Percentiles rank a stretch among this genome's conserved stretches.
Conservation (phyloP, 192 early-diverging fungal species). For the Coemansia javaensis region DNA sequence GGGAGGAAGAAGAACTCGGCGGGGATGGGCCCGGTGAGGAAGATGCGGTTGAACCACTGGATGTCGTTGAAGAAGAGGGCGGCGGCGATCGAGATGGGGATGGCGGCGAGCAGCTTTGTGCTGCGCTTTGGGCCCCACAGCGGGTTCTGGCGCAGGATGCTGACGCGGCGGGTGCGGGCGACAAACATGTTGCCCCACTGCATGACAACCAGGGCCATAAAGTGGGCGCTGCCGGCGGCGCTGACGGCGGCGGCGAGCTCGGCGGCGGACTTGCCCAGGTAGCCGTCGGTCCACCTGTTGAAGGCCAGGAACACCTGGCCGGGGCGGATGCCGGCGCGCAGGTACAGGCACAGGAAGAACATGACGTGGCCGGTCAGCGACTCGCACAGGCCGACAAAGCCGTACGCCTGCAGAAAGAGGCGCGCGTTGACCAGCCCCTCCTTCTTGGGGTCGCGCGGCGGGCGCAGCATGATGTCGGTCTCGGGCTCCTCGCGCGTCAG, state of each 20-base stretch:
- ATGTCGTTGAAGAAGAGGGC: slow-evolving; percentile 32
- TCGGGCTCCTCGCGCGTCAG: slow-evolving; percentile 77
- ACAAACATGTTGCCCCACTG: slow-evolving; percentile 53
- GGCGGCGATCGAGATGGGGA: slow-evolving; percentile 29
- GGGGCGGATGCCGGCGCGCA: slow-evolving; percentile 55
- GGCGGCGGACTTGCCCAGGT: slow-evolving; percentile 49
- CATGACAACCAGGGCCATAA: slow-evolving; percentile 41
- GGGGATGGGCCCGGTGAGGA: slow-evolving; percentile 54
- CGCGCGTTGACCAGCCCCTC: slow-evolving; percentile 63
- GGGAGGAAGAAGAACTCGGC: slow-evolving; percentile 60
- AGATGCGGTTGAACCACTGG: slow-evolving; percentile 38
- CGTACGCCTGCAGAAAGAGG: slow-evolving; percentile 70
- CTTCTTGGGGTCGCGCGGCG: slow-evolving; percentile 65
- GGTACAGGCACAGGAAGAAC: slow-evolving; percentile 65
- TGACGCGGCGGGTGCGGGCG: slow-evolving; percentile 35
- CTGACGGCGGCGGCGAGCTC: slow-evolving; percentile 38
- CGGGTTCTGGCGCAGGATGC: slow-evolving; percentile 43
- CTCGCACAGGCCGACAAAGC: slow-evolving; percentile 71
- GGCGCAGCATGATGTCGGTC: slow-evolving; percentile 62
- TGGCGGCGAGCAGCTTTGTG: slow-evolving; percentile 22
- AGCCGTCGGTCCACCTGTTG: slow-evolving; percentile 55
- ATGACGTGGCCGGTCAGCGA: slow-evolving; percentile 61
- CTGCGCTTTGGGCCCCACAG: slow-evolving; percentile 43
- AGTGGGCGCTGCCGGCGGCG: slow-evolving; percentile 44
- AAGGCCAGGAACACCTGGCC: slow-evolving; percentile 55